These are phyloP conservation scores for Trametes coccinea DNA, from an alignment of 768 basidiomycete species.

Conservation along the genomic window DNA sequence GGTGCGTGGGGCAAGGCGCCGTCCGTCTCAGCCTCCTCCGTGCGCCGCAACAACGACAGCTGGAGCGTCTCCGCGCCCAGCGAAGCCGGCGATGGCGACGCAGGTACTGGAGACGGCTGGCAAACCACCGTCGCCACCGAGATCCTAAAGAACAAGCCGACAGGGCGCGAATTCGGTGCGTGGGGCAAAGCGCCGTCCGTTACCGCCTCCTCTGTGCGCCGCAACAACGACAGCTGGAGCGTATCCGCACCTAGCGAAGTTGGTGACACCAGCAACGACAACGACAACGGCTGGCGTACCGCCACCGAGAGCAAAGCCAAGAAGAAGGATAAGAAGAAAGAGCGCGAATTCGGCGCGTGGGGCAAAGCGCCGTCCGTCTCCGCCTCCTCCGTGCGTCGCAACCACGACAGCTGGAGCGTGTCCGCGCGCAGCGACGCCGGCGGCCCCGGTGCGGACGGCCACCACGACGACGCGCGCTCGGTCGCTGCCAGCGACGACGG, in stretches of 20 bases:
- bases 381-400: slow-evolving; percentile 5
- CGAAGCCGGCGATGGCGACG: background rate
- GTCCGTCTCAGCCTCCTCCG: slow-evolving; percentile 8
- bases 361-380: slow-evolving; percentile 14
- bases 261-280: background rate
- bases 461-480: background rate
- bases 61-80: slow-evolving; percentile 2
- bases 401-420: slow-evolving; percentile 14
- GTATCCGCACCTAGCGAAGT: background rate
- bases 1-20: slow-evolving; percentile 13
- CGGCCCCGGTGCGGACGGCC: background rate
- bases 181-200: slow-evolving; percentile 15
- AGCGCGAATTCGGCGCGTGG: slow-evolving; percentile 1
- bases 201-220: slow-evolving; percentile 8
- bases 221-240: slow-evolving; percentile 19
- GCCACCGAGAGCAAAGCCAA: too few relatives aligned
- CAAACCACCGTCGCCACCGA: background rate
- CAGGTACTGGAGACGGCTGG: background rate
- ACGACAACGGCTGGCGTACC: background rate
- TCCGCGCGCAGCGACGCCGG: background rate
- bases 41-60: slow-evolving; percentile 12
- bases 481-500: slow-evolving; percentile 4
- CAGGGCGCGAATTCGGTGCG: background rate
- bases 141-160: background rate
- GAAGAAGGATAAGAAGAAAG: too few relatives aligned